These are phyloP conservation scores for Helminthosporium solani DNA, from an alignment of 2,329 filamentous ascomycete genomes.

Conservation along the genomic window DNA sequence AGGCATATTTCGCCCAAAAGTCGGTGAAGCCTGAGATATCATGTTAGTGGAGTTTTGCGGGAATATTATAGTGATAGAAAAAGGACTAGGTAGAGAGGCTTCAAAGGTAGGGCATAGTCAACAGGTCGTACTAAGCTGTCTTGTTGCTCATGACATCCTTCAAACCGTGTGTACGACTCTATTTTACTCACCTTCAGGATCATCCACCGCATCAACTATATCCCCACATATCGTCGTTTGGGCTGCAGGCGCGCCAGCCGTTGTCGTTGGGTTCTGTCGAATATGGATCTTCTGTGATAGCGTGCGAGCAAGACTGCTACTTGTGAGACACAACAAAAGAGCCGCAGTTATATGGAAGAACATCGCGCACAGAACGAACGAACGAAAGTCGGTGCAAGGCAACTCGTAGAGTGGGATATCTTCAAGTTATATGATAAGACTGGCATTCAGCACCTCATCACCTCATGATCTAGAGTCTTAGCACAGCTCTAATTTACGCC, in stretches of 20 bases:
- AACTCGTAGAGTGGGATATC: neutral
- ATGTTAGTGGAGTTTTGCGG: neutral
- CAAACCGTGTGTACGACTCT: too few relatives aligned
- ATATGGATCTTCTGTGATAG: constrained; percentile 1
- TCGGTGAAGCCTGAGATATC: neutral
- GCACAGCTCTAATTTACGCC: neutral
- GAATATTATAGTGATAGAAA: neutral
- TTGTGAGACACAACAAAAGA: constrained; percentile 1
- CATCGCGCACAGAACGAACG: constrained; percentile 4
- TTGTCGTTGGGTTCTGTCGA: constrained; percentile 3
- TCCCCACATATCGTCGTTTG: constrained; percentile 5
- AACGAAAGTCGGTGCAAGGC: constrained; percentile 1
- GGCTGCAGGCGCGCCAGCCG: constrained; percentile 1
- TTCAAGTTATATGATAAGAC: too few relatives aligned
- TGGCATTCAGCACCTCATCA: too few relatives aligned
- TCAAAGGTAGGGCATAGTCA: too few relatives aligned
- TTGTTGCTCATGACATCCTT: neutral
- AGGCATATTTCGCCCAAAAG: constrained; percentile 27
- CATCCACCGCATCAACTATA: constrained; percentile 7
- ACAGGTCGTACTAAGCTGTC: too few relatives aligned
- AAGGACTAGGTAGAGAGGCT: neutral
- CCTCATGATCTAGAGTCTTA: too few relatives aligned
- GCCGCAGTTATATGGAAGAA: constrained; percentile 1
- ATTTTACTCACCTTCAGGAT: neutral
- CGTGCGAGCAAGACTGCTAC: constrained; percentile 1